These are phyloP conservation scores for Vararia minispora DNA, from an alignment of 768 basidiomycete genomes.

Conservation along the genomic window DNA sequence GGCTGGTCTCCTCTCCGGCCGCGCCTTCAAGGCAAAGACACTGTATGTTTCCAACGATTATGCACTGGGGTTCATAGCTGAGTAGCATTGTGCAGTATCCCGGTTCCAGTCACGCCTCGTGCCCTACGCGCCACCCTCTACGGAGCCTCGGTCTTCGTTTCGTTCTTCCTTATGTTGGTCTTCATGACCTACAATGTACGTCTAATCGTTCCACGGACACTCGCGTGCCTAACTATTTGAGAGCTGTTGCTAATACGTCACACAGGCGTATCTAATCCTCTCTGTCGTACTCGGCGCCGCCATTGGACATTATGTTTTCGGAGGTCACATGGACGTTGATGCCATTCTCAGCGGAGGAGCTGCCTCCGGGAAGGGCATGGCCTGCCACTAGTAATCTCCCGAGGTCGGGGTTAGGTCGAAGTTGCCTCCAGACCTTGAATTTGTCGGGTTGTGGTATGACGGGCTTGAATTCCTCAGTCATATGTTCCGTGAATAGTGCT, in stretches of 20 bases:
- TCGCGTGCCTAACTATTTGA: too few species aligned
- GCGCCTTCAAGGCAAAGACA: slow-evolving; percentile 24
- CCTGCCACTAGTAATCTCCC: slow-evolving; percentile 72
- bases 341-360: slow-evolving; percentile 34
- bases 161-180: slow-evolving; percentile 89
- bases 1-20: slow-evolving; percentile 41
- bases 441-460: too few species aligned
- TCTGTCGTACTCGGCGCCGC: slow-evolving; percentile 78
- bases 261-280: slow-evolving; percentile 74
- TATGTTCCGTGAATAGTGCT: too few species aligned
- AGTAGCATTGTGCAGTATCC: slow-evolving; percentile 25
- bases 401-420: too few species aligned
- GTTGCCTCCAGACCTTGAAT: too few species aligned
- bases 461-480: too few species aligned
- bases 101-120: slow-evolving; percentile 39
- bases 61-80: not conserved
- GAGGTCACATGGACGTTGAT: slow-evolving; percentile 51
- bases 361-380: slow-evolving; percentile 51
- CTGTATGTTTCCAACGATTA: slow-evolving; percentile 30
- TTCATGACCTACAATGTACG: slow-evolving; percentile 96
- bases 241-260: too few species aligned
- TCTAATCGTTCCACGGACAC: slow-evolving; percentile 5
- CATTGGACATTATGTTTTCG: slow-evolving; percentile 73
- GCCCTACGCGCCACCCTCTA: slow-evolving; percentile 59
- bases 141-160: slow-evolving; percentile 64